phyloP scores from a whole-genome alignment of 768 basidiomycete genomes.

The Agaricus sinodeliciosus region DNA sequence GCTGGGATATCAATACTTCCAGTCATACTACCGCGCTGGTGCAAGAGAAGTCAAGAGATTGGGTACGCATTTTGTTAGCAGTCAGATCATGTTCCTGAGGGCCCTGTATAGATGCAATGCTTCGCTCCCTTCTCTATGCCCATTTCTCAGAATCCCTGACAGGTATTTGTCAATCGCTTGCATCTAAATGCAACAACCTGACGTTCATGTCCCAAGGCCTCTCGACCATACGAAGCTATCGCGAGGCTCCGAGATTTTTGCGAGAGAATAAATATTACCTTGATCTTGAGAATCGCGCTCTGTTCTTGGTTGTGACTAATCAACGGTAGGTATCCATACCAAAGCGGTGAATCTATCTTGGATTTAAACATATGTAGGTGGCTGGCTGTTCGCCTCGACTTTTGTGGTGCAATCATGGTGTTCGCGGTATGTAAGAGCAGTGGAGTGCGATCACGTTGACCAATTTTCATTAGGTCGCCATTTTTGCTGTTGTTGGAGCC shows the following conservation, averaged over 20 bases:
- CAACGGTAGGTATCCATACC: conserved; percentile 36
- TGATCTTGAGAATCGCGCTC: conserved; percentile 70
- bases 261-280: conserved; percentile 58
- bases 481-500: conserved; percentile 54
- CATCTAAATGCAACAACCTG: not conserved
- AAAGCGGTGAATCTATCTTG: not conserved
- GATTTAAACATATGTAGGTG: conserved; percentile 30
- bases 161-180: conserved; percentile 18
- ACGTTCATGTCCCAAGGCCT: conserved; percentile 27
- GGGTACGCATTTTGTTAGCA: conserved; percentile 17
- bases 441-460: too few relatives aligned
- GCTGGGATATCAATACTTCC: conserved; percentile 59
- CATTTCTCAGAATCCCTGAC: conserved; percentile 75
- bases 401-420: conserved; percentile 54
- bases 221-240: conserved; percentile 69
- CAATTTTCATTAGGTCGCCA: conserved; percentile 40
- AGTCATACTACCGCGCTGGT: conserved; percentile 62
- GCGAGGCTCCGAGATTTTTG: conserved; percentile 55
- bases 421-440: conserved; percentile 35
- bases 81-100: not conserved
- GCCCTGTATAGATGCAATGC: conserved; percentile 46
- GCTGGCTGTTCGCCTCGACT: conserved; percentile 68
- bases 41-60: conserved; percentile 64
- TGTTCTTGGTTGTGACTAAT: conserved; percentile 58
- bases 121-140: conserved; percentile 69